Evolutionary conservation across 2,329 filamentous ascomycete species (phyloP), one percentile per base, ranked within the genome.

Genomic region (Elsinoe fawcettii): DNA sequence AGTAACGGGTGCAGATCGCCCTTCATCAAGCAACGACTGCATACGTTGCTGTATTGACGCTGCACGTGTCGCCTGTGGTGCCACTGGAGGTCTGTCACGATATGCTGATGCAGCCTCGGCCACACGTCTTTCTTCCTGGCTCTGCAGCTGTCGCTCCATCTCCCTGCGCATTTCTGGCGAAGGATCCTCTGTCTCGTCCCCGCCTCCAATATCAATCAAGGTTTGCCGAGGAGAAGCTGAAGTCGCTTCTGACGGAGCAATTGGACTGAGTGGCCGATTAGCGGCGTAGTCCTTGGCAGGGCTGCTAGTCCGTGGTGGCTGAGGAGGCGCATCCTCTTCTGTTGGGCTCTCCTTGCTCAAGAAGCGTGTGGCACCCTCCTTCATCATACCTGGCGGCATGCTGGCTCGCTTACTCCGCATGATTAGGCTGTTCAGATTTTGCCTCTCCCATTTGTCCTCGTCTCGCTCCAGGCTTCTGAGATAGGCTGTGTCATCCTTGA

Each of bases 41-140:
- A 99, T 89, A 62, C 92, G 86, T 67, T 88, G 90, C 69, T 97
- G 90, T 64, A 99, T 99, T 23, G 86, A 88, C n/a, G 84, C 81
- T 16, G 90, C 90, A 41, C 85, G 78, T 12, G 82, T 82, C 72
- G 49, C 77, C 81, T 66, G 79, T 79, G 66, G 73, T 80, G 70
- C 77, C 54, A 83, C 80, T 1, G 86, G 82, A 37, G 96, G 74
- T 20, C 87, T 83, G 64, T 84, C 84, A 32, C 87, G 83, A 70
- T 97, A 96, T 71, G 95, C 91, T 1, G 88, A 90, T 16, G 90
- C 90, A 0, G 91, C 93, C 18, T 86, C 86, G 47, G 89, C 90
- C 1, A 99, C 93, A 2, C 93, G 83, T 65, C 84, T 86, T 71
- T 99, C 93, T 73, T 99, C 93, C 67, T 93, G 85, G 16, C 85